Conservation (phyloP, 192 early-diverging fungal species). For the Coemansia sp. region DNA sequence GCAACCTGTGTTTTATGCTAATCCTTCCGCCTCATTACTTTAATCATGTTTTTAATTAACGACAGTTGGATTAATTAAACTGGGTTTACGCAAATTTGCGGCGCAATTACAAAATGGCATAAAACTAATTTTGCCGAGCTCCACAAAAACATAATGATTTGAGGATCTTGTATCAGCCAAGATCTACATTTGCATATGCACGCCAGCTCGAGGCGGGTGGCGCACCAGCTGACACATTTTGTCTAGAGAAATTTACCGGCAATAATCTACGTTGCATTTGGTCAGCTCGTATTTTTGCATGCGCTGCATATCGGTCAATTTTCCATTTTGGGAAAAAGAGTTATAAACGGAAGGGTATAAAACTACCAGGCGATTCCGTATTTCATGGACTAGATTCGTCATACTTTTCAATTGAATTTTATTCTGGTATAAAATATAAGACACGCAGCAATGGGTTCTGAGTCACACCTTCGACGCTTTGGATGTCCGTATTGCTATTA, state of each 20-base stretch:
- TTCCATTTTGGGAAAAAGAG: neutral
- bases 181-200: too few relatives aligned
- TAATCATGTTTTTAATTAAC: neutral
- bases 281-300: neutral
- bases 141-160: too few relatives aligned
- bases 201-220: too few relatives aligned
- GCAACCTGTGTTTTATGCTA: neutral
- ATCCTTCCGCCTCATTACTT: neutral
- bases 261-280: neutral
- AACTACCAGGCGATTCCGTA: neutral
- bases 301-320: neutral
- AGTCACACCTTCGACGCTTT: too few relatives aligned
- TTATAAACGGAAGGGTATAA: neutral
- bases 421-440: neutral
- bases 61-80: neutral
- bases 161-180: too few relatives aligned
- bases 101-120: too few relatives aligned
- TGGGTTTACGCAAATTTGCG: too few relatives aligned
- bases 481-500: neutral
- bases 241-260: neutral
- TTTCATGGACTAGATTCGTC: too few relatives aligned
- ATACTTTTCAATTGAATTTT: neutral
- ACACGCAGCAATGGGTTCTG: too few relatives aligned
- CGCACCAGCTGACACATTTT: too few relatives aligned
- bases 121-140: too few relatives aligned